phyloP scores from a whole-genome alignment of 352 stramenopile genomes.

The Phytophthora litchii region DNA sequence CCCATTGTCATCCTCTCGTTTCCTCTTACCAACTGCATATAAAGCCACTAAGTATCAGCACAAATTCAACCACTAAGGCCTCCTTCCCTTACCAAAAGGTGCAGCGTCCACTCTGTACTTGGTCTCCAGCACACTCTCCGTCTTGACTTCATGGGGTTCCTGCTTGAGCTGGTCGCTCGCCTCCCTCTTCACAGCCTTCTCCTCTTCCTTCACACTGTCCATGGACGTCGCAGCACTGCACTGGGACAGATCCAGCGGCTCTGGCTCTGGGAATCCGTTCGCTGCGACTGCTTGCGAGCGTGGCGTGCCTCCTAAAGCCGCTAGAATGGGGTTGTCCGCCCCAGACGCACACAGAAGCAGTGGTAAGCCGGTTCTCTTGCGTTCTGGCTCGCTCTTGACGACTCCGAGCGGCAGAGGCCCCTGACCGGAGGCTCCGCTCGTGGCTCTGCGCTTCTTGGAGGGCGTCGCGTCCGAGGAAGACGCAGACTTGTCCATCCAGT shows the following conservation, averaged over 20 bases:
- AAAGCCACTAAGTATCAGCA: conserved; percentile 4
- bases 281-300: conserved; percentile 27
- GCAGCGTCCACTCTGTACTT: conserved; percentile 12
- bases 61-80: too few species aligned
- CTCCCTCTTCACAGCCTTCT: conserved; percentile 7
- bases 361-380: conserved; percentile 18
- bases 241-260: conserved; percentile 49
- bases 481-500: conserved; percentile 25
- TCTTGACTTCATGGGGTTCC: conserved; percentile 22
- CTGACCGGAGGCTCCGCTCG: conserved; percentile 4
- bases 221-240: conserved; percentile 9
- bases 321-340: conserved; percentile 67
- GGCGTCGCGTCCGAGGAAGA: conserved; percentile 44
- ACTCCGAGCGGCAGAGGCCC: conserved; percentile 17
- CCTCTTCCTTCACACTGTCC: conserved; percentile 21
- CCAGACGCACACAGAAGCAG: conserved; percentile 30
- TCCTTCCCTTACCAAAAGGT: conserved; percentile 11
- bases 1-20: conserved; percentile 29
- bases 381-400: conserved; percentile 11
- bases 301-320: conserved; percentile 64
- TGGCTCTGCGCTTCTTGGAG: conserved; percentile 58
- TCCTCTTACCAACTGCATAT: conserved; percentile 31
- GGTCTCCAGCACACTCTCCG: conserved; percentile 6
- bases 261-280: conserved; percentile 38
- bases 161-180: not conserved